Percentiles rank a stretch among this genome's conserved stretches.
Evolutionary conservation across 129 eudicot genomes (phyloP).

Genomic region (Chrysanthemum lavandulifolium): DNA sequence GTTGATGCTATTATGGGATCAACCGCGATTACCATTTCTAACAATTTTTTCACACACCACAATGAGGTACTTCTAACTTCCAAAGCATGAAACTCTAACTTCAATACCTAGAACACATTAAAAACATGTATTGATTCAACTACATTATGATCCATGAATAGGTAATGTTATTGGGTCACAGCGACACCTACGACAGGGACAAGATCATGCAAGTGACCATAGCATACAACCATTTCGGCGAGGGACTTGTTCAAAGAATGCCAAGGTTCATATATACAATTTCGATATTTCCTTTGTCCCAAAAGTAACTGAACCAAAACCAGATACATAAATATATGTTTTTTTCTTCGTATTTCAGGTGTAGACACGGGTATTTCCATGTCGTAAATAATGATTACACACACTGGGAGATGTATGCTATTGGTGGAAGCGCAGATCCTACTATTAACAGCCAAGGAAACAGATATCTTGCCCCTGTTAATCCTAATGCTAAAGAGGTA

Average conservation of each 20-base stretch:
- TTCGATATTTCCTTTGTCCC: not conserved
- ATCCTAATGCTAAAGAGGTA: constrained; percentile 82
- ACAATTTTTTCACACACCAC: constrained; percentile 86
- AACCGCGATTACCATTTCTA: constrained; percentile 81
- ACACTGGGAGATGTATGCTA: constrained; percentile 91
- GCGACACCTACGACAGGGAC: constrained; percentile 73
- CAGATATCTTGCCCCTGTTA: constrained; percentile 69
- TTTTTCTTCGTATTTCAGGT: constrained; percentile 40
- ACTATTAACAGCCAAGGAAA: constrained; percentile 96
- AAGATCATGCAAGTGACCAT: constrained; percentile 91
- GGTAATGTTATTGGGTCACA: constrained; percentile 96
- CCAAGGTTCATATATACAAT: constrained; percentile 53
- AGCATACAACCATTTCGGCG: constrained; percentile 96
- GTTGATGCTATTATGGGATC: constrained; percentile 73
- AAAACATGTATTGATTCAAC: not conserved
- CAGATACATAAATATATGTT: not conserved
- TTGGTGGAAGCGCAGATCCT: constrained; percentile 89
- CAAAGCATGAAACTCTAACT: not conserved
- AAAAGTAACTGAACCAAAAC: not conserved
- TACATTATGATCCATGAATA: constrained; percentile 21
- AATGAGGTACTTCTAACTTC: constrained; percentile 55
- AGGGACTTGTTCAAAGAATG: constrained; percentile 98
- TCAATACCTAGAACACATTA: not conserved
- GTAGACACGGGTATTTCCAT: constrained; percentile 82
- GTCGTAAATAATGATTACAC: constrained; percentile 94